A percentile compares a stretch with the other conserved stretches of the same genome.
These are phyloP conservation scores for Juglanconis sp. DNA, from an alignment of 2,329 filamentous ascomycete species.

Conservation along the genomic window DNA sequence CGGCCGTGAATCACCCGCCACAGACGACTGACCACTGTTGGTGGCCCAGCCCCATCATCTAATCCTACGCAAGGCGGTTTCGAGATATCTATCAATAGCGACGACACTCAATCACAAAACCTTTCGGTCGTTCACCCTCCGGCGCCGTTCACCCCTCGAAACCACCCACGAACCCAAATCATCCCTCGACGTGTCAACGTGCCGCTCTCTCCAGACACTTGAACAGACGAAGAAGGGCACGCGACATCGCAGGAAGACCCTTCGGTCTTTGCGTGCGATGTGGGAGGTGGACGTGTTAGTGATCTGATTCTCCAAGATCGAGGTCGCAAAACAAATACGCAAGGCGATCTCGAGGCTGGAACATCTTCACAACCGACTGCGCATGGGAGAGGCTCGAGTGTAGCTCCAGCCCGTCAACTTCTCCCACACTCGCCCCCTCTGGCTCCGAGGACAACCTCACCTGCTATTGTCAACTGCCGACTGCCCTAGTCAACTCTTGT, in stretches of 20 bases:
- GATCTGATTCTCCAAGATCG: slow-evolving; percentile 27
- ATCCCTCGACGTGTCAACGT: neutral
- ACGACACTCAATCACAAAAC: neutral
- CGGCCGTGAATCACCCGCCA: slow-evolving; percentile 14
- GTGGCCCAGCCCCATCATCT: neutral
- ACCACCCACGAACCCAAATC: neutral
- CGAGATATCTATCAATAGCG: neutral
- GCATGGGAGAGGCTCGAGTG: slow-evolving; percentile 1
- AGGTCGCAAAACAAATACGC: slow-evolving; percentile 11
- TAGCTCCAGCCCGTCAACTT: neutral
- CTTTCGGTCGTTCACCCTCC: neutral
- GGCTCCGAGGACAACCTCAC: neutral
- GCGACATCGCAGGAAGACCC: slow-evolving; percentile 27
- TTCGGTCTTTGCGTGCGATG: slow-evolving; percentile 41
- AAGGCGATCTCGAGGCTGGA: slow-evolving; percentile 3
- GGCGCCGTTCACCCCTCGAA: slow-evolving; percentile 13
- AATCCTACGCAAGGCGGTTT: neutral
- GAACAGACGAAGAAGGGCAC: slow-evolving; percentile 1
- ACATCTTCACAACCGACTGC: slow-evolving; percentile 4
- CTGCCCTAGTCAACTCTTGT: neutral
- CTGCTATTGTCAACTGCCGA: slow-evolving; percentile 10
- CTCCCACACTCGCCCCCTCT: neutral
- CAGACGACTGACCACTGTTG: slow-evolving; percentile 4
- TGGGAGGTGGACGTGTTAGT: slow-evolving; percentile 40
- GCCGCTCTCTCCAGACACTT: neutral